Evolutionary conservation across 1,284 basidiomycete species (phyloP), one percentile per base, ranked within the genome.

Genomic region (Amylostereum areolatum): DNA sequence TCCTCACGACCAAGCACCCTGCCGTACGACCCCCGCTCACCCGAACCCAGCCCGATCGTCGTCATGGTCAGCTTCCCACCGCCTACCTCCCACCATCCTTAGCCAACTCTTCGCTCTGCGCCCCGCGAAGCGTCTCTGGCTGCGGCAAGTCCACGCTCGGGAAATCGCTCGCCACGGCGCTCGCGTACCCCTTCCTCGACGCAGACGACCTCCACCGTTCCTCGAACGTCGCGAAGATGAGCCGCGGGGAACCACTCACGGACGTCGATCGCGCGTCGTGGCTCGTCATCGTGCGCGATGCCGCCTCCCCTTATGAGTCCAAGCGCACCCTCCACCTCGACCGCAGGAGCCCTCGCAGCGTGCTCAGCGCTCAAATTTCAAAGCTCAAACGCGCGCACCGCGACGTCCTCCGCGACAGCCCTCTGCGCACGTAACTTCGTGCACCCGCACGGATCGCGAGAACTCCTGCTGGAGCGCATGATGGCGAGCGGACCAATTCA

Each of bases 311-410:
- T 42, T 49, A 44, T 87, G 85, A 1, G 77, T 89, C 11, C n/a
- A n/a, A n/a, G n/a, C n/a, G n/a, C n/a, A n/a, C n/a, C n/a, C n/a
- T n/a, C n/a, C n/a, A n/a, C n/a, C n/a, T n/a, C n/a, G n/a, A n/a
- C n/a, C n/a, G n/a, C n/a, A n/a, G n/a, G n/a, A n/a, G n/a, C n/a
- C n/a, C 78, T 97, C 37, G 80, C 95, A 39, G 89, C 87, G 11
- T 96, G 92, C 64, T 94, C 91, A 78, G 97, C 37, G 80, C 95
- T 40, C 89, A 87, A 11, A 96, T 92, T 64, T 94, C 91, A n/a
- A 81, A 93, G 45, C 68, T 98, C 61, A 93, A 88, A 67, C 75
- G 66, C 57, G 75, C 73, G 55, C 97, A 98, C 64, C 83, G 94
- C 4, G 85, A 90, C 53, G 77, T 94, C 39, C 68, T 97, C 45